These are phyloP conservation scores for Verticillium nonalfalfae DNA, from an alignment of 2,329 filamentous ascomycete genomes.

Conservation along the genomic window DNA sequence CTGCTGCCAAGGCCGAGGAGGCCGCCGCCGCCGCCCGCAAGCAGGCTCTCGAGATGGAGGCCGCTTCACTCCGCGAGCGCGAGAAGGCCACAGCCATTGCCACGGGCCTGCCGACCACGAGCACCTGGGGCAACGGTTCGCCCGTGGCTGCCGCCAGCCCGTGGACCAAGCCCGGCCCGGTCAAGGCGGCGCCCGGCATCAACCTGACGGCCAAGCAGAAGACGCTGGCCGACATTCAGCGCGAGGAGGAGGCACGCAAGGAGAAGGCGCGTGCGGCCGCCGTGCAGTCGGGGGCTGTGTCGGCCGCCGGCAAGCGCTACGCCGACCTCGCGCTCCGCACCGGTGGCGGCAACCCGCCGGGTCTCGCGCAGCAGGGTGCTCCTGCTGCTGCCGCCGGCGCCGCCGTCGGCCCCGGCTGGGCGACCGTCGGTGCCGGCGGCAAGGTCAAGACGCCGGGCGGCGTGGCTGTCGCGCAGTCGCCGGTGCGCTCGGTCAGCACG, in stretches of 20 bases:
- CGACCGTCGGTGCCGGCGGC: constrained; percentile 88
- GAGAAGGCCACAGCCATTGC: constrained; percentile 54
- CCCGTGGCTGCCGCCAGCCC: constrained; percentile 58
- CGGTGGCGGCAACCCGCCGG: constrained; percentile 5
- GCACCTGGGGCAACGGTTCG: constrained; percentile 81
- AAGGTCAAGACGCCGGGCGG: constrained; percentile 75
- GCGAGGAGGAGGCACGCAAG: constrained; percentile 91
- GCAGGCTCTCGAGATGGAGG: constrained; percentile 73
- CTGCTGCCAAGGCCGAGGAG: constrained; percentile 85
- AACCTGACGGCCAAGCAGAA: constrained; percentile 58
- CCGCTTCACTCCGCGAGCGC: constrained; percentile 50
- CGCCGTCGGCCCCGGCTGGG: constrained; percentile 61
- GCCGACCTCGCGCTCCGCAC: constrained; percentile 87
- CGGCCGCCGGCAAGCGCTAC: constrained; percentile 72
- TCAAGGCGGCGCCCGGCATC: constrained; percentile 28
- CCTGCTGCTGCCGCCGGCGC: constrained; percentile 34
- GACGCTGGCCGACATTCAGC: constrained; percentile 91
- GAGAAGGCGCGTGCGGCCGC: constrained; percentile 55
- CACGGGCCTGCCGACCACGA: constrained; percentile 77
- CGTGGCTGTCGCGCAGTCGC: constrained; percentile 40
- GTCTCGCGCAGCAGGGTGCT: constrained; percentile 30
- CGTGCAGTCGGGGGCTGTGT: constrained; percentile 36
- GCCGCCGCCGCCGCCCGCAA: constrained; percentile 71
- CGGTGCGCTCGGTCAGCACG: constrained; percentile 34
- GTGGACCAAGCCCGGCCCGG: constrained; percentile 58